Evolutionary conservation across 1,284 basidiomycete species (phyloP).

Genomic region (Melampsora occidentalis): DNA sequence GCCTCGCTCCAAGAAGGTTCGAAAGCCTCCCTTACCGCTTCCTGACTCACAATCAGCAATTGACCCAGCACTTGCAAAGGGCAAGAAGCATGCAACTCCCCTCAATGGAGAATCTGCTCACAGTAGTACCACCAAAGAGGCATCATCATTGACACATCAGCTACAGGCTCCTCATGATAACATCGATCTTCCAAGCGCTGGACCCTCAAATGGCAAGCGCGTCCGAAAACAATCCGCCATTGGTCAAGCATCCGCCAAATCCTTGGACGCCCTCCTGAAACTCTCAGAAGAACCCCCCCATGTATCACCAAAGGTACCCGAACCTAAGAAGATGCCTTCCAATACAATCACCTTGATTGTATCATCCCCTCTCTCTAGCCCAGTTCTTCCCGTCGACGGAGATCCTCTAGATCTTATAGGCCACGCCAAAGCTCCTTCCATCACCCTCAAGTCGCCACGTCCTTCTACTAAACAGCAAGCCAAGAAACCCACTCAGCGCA

Average conservation of each 20-base stretch:
- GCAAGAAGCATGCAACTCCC: too few species aligned
- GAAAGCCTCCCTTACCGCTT: neutral
- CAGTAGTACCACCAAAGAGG: too few species aligned
- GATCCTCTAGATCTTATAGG: neutral
- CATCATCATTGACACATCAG: too few species aligned
- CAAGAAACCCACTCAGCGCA: too few species aligned
- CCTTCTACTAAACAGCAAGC: too few species aligned
- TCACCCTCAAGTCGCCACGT: too few species aligned
- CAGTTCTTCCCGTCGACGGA: neutral
- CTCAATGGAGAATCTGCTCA: too few species aligned
- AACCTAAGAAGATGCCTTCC: neutral
- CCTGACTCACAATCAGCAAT: too few species aligned
- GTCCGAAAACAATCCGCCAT: constrained; percentile 37
- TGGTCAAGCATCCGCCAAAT: constrained; percentile 25
- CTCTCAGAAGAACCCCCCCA: constrained; percentile 6
- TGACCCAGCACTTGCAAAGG: too few species aligned
- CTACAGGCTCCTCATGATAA: too few species aligned
- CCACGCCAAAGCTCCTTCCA: too few species aligned
- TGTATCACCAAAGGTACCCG: neutral
- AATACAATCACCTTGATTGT: neutral
- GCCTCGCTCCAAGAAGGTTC: neutral
- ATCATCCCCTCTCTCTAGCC: constrained; percentile 1
- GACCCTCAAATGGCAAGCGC: constrained; percentile 6
- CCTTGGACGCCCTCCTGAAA: constrained; percentile 18
- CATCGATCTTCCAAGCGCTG: neutral